Conservation (phyloP, 108 stramenopile species). For the Cyclotella cryptica region DNA sequence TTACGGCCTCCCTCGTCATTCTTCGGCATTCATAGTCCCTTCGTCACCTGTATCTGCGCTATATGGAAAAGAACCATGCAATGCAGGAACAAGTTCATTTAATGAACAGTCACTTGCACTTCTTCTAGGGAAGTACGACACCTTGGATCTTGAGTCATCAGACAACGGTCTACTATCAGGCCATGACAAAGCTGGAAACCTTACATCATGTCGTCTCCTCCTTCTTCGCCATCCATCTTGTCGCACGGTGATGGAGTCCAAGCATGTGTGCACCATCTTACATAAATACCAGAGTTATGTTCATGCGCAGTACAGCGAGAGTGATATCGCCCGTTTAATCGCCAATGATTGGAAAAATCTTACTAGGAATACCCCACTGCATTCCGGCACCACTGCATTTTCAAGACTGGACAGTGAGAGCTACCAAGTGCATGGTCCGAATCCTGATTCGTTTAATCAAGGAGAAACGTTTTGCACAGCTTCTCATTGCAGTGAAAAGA, state of each 20-base stretch:
- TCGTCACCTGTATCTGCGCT: background rate
- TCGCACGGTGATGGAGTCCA: slow-evolving; percentile 60
- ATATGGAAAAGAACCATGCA: background rate
- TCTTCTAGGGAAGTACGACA: slow-evolving; percentile 73
- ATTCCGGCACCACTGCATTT: background rate
- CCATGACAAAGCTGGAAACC: slow-evolving; percentile 20
- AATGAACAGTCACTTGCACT: slow-evolving; percentile 64
- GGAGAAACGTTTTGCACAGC: background rate
- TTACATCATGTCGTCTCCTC: slow-evolving; percentile 68
- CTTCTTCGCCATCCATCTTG: slow-evolving; percentile 63
- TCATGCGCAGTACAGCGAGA: slow-evolving; percentile 46
- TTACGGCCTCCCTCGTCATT: background rate
- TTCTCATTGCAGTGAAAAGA: background rate
- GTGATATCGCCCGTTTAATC: slow-evolving; percentile 50
- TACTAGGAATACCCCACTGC: background rate
- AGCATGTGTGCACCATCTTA: slow-evolving; percentile 65
- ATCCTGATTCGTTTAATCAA: background rate
- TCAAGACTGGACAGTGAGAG: background rate
- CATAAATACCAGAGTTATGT: slow-evolving; percentile 63
- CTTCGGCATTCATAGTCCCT: background rate
- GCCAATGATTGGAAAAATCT: slow-evolving; percentile 71
- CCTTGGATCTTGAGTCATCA: slow-evolving; percentile 26
- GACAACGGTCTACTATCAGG: background rate
- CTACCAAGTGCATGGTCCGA: background rate
- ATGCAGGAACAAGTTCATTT: background rate